Evolutionary conservation across 169 alveolate genomes (phyloP).

Genomic region (Ichthyophthirius multifiliis): DNA sequence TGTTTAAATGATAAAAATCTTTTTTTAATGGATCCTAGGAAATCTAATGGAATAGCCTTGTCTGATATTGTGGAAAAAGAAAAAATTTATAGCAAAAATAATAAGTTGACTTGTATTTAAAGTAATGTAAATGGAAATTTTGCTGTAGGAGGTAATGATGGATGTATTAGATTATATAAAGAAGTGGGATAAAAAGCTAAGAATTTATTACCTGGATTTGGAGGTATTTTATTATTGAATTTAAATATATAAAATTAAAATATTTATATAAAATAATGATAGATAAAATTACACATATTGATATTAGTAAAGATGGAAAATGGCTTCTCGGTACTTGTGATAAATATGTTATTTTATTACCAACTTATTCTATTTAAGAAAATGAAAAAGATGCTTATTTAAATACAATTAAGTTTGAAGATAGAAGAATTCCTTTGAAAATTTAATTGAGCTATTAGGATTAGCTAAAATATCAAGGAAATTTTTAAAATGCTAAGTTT

Average conservation of each 20-base stretch:
- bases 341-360: conserved; percentile 29
- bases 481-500: conserved; percentile 54
- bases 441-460: conserved; percentile 40
- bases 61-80: not conserved
- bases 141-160: conserved; percentile 36
- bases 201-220: conserved; percentile 37
- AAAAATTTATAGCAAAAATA: not conserved
- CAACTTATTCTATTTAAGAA: conserved; percentile 28
- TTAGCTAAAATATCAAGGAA: conserved; percentile 21
- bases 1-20: not conserved
- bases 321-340: conserved; percentile 57
- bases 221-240: no score
- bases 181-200: conserved; percentile 41
- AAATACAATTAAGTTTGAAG: conserved; percentile 8
- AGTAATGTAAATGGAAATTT: conserved; percentile 16
- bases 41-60: not conserved
- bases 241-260: no score
- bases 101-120: conserved; percentile 20
- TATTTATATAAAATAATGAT: no score
- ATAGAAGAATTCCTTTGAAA: conserved; percentile 38
- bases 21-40: conserved; percentile 6
- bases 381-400: conserved; percentile 30
- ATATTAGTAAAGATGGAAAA: conserved; percentile 50
- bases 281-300: conserved; percentile 38
- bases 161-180: conserved; percentile 38